Conservation (phyloP, 1,139 yeast species). For the Diutina scorzettiae region DNA sequence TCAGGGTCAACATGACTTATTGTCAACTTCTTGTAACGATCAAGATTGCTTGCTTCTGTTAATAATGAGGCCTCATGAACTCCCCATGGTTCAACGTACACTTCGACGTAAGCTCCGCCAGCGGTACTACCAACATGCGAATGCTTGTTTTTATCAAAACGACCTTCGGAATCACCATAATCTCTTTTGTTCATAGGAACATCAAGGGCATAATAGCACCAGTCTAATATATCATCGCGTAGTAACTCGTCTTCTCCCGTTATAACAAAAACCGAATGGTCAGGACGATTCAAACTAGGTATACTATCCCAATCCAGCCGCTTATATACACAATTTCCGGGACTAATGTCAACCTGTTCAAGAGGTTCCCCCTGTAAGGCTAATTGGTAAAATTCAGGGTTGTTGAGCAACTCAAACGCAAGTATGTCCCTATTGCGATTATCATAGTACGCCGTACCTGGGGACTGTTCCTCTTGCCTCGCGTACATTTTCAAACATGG, state of each 20-base stretch:
- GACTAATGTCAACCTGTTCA: background rate
- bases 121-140: background rate
- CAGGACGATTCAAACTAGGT: background rate
- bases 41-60: constrained; percentile 17
- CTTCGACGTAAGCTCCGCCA: constrained; percentile 12
- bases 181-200: background rate
- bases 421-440: background rate
- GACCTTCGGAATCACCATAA: background rate
- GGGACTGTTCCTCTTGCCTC: background rate
- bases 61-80: constrained; percentile 28
- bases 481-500: constrained; percentile 4
- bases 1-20: constrained; percentile 11
- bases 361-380: background rate
- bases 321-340: background rate
- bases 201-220: constrained; percentile 1
- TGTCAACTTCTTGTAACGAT: constrained; percentile 7
- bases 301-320: constrained; percentile 5
- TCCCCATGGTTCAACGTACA: constrained; percentile 33
- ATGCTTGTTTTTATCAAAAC: background rate
- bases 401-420: too few species aligned
- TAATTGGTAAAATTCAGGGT: background rate
- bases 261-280: background rate
- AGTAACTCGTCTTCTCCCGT: constrained; percentile 6
- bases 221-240: constrained; percentile 5
- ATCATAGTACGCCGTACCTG: background rate